Percentiles rank a stretch among this genome's conserved stretches.
Conservation (phyloP, 495 filamentous ascomycete genomes). For the Penicillium longicatenatum region DNA sequence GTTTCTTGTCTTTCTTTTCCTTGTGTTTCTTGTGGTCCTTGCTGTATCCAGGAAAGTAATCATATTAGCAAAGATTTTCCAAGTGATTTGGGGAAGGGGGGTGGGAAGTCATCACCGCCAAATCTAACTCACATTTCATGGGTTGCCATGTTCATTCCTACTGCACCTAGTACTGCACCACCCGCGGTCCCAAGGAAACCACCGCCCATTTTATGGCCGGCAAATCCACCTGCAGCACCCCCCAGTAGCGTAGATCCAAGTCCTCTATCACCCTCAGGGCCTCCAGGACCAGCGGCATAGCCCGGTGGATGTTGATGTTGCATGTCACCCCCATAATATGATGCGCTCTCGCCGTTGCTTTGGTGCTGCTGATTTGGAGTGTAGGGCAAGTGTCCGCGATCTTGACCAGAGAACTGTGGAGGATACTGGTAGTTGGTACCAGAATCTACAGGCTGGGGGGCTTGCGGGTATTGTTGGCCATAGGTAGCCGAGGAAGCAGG, state of each 20-base stretch:
- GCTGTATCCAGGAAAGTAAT: not conserved
- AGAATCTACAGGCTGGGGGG: not conserved
- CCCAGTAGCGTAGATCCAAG: constrained; percentile 40
- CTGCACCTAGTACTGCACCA: constrained; percentile 5
- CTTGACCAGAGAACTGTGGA: not conserved
- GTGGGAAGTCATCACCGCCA: not conserved
- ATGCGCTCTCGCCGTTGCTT: not conserved
- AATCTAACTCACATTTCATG: constrained; percentile 2
- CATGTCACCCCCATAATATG: constrained; percentile 1
- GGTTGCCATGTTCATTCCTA: constrained; percentile 12
- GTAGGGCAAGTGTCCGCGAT: not conserved
- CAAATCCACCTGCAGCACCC: constrained; percentile 36
- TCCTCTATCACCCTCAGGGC: constrained; percentile 41
- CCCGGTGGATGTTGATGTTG: not conserved
- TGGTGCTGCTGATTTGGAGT: not conserved
- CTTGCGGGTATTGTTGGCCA: not conserved
- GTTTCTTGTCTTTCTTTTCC: constrained; percentile 7
- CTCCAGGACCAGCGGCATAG: constrained; percentile 15
- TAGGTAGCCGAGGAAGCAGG: not conserved
- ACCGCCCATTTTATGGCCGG: constrained; percentile 44
- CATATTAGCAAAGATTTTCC: not conserved
- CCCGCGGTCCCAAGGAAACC: constrained; percentile 27
- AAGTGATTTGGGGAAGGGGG: not conserved
- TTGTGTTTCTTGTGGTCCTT: constrained; percentile 1
- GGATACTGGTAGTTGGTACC: not conserved